Conservation (phyloP, 2,329 filamentous ascomycete species). For the Hysterium pulicare region DNA sequence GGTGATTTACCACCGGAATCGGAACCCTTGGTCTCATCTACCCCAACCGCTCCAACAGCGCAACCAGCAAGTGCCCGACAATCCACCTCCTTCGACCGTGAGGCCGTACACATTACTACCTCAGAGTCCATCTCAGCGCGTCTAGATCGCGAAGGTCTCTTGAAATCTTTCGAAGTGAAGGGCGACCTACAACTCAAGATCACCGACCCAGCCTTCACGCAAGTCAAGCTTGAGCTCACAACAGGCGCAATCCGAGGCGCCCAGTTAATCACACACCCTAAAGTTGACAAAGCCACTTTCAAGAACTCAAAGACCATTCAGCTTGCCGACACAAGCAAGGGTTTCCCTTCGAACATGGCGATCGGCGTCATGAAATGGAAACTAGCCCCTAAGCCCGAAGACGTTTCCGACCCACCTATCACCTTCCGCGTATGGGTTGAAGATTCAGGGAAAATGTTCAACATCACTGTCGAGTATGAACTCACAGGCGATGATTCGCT, state of each 20-base stretch:
- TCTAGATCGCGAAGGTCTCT: constrained; percentile 78
- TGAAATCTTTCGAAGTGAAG: constrained; percentile 84
- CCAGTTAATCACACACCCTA: constrained; percentile 93
- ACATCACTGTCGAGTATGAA: constrained; percentile 94
- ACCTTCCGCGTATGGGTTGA: constrained; percentile 98
- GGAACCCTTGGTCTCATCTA: constrained; percentile 70
- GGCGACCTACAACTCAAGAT: constrained; percentile 91
- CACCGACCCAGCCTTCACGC: constrained; percentile 81
- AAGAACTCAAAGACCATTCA: constrained; percentile 80
- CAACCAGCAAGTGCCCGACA: constrained; percentile 55
- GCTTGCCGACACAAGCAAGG: constrained; percentile 80
- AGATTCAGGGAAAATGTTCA: constrained; percentile 77
- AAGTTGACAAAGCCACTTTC: constrained; percentile 88
- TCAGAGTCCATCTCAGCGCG: constrained; percentile 88
- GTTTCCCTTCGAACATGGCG: constrained; percentile 91
- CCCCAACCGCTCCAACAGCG: constrained; percentile 48
- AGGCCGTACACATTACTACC: constrained; percentile 83
- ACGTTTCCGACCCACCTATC: constrained; percentile 78
- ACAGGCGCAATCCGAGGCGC: constrained; percentile 76
- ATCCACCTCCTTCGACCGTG: constrained; percentile 69
- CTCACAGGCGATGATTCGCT: constrained; percentile 75
- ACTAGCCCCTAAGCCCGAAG: constrained; percentile 75
- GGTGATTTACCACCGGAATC: constrained; percentile 85
- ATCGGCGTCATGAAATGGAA: constrained; percentile 94
- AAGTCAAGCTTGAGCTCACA: constrained; percentile 79